Base-by-base conservation (phyloP, 352 stramenopile genomes). In the Pythium biforme region DNA sequence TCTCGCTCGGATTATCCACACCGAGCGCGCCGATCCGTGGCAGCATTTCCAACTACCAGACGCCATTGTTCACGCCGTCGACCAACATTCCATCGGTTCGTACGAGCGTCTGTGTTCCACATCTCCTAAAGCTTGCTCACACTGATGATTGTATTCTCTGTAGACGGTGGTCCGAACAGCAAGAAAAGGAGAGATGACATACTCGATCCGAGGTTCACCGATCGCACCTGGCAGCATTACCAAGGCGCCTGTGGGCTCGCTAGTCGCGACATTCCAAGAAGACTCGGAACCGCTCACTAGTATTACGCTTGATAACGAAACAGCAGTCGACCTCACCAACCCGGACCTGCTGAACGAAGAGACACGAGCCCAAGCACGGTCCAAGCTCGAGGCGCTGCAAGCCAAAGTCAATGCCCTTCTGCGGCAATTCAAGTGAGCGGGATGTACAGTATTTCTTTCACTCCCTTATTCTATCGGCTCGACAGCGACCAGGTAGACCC, bases 401-500 rank as follows among this genome's bases (percentile, higher is more conserved):
- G 79, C 79, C 50, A 89, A 89, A 62, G 74, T 92, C 40, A 75
- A 78, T 33, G 74, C 82, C 23, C 53, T 92, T 49, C 63, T 90
- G 58, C 70, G 65, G 47, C 79, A 88, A 64, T 81, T 89, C 46
- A 84, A 88, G 55, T 73, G 47, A 72, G 34, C 23, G 7, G 29
- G 12, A 40, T 64, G 57, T 64, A 64, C 47, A 64, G 0, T 64
- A 56, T 40, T 56, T 41, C 47, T 50, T 37, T 19, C 17, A 48
- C 41, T 46, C 62, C 31, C 26, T 76, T 55, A 66, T 20, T 65
- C 66, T 50, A 57, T 64, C 29, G 71, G 68, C 23, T 72, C 70
- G 34, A 96, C 76, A 14, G 90, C 77, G 51, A 87, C 81, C 15
- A 97, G 76, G 77, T 97, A 98, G 19, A 98, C 77, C 94, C 94